Evolutionary conservation across 2,329 filamentous ascomycete genomes (phyloP), one percentile per base, ranked within the genome.

Genomic region (Proliferodiscus dingleyae): DNA sequence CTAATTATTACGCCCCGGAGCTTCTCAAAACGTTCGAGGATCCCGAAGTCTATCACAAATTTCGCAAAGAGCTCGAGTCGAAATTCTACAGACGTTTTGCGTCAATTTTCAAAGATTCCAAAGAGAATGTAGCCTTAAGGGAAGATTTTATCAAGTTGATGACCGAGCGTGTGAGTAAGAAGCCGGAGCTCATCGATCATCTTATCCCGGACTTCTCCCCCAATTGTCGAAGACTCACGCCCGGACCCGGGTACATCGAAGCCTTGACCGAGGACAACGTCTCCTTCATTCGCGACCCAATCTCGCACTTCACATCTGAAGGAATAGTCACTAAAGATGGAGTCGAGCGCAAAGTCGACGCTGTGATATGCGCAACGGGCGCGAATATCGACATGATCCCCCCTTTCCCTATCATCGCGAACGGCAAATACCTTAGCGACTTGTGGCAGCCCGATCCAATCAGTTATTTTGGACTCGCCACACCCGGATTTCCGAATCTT

Each of bases 311-410:
- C 51, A 83, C 77, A 0, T 66, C 68, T 29, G 77, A 69, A 0
- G 80, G 80, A 0, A 81, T 86, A 37, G 71, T 78, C 53, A 83
- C 78, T 0, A 64, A 61, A 0, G 80, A 85, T 52, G 81, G 80
- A 2, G 60, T 59, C 0, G 68, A 75, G 23, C 66, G 79, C 3
- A 70, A 77, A 13, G 78, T 83, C 0, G 82, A 85, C 49, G 77
- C 78, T 11, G 68, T 86, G 4, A 78, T 87, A 53, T 87, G 81
- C 55, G 78, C 81, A 1, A 88, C 84, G 0, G 84, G 84, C 1
- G 80, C 80, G 7, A 81, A 84, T 52, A 70, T 73, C 9, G 72
- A 79, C 51, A 70, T 76, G 62, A 66, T 74, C 0, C 80, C 80
- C 0, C 73, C 73, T 0, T 87, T 87, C 52, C 68, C 78, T 0